phyloP scores from a whole-genome alignment of 352 stramenopile species.

The Globisporangium carolinianum region DNA sequence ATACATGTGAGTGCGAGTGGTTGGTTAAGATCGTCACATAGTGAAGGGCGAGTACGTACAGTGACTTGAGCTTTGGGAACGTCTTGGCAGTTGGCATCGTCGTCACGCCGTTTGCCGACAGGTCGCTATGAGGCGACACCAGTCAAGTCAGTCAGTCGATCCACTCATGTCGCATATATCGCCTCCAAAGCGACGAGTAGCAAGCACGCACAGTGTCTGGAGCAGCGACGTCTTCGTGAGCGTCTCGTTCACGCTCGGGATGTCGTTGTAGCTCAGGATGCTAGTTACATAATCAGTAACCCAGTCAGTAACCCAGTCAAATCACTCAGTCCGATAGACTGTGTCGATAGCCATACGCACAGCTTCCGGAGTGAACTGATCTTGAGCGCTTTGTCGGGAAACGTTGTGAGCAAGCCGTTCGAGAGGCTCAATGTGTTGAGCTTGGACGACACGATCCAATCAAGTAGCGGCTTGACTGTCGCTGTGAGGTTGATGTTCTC shows the following conservation, averaged over 20 bases:
- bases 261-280: conserved; percentile 5
- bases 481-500: background rate
- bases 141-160: background rate
- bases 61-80: conserved; percentile 1
- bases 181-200: background rate
- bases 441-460: background rate
- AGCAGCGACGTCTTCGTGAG: conserved; percentile 2
- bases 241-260: background rate
- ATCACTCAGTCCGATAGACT: background rate
- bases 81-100: background rate
- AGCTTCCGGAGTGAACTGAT: conserved; percentile 2
- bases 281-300: background rate
- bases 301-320: background rate
- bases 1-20: too few relatives aligned
- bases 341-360: background rate
- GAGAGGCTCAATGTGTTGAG: conserved; percentile 5
- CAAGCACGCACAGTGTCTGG: background rate
- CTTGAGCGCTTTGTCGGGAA: conserved; percentile 3
- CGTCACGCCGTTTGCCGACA: background rate
- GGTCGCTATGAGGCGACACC: background rate
- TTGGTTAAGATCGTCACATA: background rate
- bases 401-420: conserved; percentile 3
- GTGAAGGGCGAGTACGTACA: background rate
- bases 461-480: background rate
- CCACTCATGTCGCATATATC: too few relatives aligned